Evolutionary conservation across 257 asterid species (phyloP).

Genomic region (Euphrasia confusa): DNA sequence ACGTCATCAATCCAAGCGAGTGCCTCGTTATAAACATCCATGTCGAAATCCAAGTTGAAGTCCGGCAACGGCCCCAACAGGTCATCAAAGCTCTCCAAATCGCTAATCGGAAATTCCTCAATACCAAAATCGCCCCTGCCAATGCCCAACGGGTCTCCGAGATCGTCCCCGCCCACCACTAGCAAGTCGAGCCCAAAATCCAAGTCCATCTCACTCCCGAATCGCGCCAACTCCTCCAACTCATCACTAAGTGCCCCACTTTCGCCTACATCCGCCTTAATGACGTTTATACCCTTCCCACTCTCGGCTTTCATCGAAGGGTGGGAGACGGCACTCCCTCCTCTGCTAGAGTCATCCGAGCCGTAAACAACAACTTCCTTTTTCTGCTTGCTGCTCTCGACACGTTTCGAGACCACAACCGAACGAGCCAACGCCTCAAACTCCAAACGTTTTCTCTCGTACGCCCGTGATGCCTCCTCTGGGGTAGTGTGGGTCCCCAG

Average conservation of each 20-base stretch:
- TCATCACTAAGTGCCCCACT: neutral
- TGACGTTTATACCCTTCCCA: neutral
- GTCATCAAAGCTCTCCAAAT: neutral
- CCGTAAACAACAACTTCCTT: neutral
- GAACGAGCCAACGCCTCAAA: conserved; percentile 47
- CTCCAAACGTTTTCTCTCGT: conserved; percentile 58
- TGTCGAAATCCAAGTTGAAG: neutral
- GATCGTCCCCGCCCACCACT: neutral
- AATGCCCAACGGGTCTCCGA: neutral
- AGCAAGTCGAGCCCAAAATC: neutral
- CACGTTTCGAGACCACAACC: conserved; percentile 17
- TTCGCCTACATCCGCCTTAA: neutral
- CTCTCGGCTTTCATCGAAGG: conserved; percentile 21
- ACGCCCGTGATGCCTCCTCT: conserved; percentile 69
- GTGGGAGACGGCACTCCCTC: conserved; percentile 45
- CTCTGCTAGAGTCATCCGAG: conserved; percentile 43
- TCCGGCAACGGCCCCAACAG: neutral
- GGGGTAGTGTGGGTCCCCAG: conserved; percentile 73
- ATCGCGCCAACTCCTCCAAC: neutral
- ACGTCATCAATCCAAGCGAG: neutral
- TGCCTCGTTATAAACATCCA: neutral
- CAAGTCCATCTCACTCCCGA: conserved; percentile 2
- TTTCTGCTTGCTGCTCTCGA: neutral
- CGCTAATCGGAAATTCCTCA: neutral
- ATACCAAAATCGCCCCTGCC: neutral